phyloP scores from a whole-genome alignment of 2,329 filamentous ascomycete species.

The Coniochaeta sp. region DNA sequence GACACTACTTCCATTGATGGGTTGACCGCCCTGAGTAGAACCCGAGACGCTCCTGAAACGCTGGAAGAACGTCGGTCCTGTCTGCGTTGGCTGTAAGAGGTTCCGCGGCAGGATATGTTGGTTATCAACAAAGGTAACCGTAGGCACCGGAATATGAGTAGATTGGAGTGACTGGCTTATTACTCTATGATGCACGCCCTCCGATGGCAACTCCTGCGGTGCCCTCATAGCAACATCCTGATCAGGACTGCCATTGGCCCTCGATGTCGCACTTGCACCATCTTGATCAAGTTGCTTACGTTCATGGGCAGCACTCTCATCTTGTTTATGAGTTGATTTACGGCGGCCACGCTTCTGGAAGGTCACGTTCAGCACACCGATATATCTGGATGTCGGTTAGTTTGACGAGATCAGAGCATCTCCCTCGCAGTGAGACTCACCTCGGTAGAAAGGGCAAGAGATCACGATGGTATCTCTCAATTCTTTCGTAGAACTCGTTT shows the following conservation, averaged over 20 bases:
- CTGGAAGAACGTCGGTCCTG: constrained; percentile 15
- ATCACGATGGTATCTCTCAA: constrained; percentile 85
- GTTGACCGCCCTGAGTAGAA: constrained; percentile 16
- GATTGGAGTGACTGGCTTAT: constrained; percentile 71
- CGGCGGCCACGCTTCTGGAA: constrained; percentile 78
- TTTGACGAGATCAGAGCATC: background rate
- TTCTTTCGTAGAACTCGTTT: constrained; percentile 97
- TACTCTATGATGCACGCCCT: constrained; percentile 31
- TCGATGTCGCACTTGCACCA: constrained; percentile 13
- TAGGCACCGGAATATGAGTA: constrained; percentile 61
- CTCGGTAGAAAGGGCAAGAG: constrained; percentile 86
- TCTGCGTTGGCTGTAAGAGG: constrained; percentile 57
- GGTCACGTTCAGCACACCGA: constrained; percentile 92
- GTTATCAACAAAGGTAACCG: constrained; percentile 91
- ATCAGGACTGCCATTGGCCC: constrained; percentile 11
- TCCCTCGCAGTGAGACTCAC: constrained; percentile 33
- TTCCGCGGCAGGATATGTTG: constrained; percentile 85
- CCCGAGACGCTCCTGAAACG: constrained; percentile 29
- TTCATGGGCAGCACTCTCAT: constrained; percentile 25
- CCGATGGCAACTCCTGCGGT: constrained; percentile 4
- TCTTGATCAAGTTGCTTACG: constrained; percentile 26
- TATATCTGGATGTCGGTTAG: constrained; percentile 56
- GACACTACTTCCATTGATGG: background rate
- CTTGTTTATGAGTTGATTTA: constrained; percentile 46
- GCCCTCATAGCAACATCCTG: constrained; percentile 7